phyloP scores from a whole-genome alignment of 1,139 yeast species.

The Candida dubliniensis region DNA sequence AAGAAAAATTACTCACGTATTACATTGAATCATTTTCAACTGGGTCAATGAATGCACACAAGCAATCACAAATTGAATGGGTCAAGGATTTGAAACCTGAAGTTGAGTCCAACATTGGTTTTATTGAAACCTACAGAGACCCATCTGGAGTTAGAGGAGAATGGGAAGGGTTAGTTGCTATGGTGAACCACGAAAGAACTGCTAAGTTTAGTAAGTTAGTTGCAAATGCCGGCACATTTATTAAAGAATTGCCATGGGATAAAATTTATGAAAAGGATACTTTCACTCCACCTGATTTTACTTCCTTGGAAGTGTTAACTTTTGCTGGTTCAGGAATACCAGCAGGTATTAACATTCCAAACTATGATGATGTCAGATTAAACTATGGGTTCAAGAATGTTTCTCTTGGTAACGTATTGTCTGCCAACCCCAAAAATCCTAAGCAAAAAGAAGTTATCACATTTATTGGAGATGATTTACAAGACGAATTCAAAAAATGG shows the following conservation, averaged over 20 bases:
- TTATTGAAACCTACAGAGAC: conserved; percentile 89
- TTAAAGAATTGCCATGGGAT: conserved; percentile 75
- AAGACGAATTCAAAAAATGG: conserved; percentile 63
- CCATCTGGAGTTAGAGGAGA: conserved; percentile 92
- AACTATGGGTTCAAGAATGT: conserved; percentile 87
- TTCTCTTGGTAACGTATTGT: conserved; percentile 79
- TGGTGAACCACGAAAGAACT: conserved; percentile 85
- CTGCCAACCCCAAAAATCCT: conserved; percentile 64
- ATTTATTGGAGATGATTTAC: conserved; percentile 55
- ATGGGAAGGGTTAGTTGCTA: conserved; percentile 93
- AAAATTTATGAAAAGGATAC: conserved; percentile 71
- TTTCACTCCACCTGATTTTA: conserved; percentile 91
- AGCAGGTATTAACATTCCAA: conserved; percentile 90
- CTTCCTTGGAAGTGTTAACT: conserved; percentile 84
- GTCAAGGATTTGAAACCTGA: conserved; percentile 81
- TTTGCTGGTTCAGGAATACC: conserved; percentile 91
- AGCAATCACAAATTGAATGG: conserved; percentile 82
- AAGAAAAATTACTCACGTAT: conserved; percentile 58
- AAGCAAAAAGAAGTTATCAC: conserved; percentile 67
- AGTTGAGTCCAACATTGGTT: conserved; percentile 86
- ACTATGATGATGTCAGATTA: conserved; percentile 83
- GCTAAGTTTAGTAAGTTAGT: conserved; percentile 75
- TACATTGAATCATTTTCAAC: conserved; percentile 73
- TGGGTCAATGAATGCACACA: conserved; percentile 85
- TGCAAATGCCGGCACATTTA: conserved; percentile 61